A percentile compares a stretch with the other conserved stretches of the same genome.
These are phyloP conservation scores for Kwoniella bestiolae DNA, from an alignment of 768 basidiomycete genomes.

Conservation along the genomic window DNA sequence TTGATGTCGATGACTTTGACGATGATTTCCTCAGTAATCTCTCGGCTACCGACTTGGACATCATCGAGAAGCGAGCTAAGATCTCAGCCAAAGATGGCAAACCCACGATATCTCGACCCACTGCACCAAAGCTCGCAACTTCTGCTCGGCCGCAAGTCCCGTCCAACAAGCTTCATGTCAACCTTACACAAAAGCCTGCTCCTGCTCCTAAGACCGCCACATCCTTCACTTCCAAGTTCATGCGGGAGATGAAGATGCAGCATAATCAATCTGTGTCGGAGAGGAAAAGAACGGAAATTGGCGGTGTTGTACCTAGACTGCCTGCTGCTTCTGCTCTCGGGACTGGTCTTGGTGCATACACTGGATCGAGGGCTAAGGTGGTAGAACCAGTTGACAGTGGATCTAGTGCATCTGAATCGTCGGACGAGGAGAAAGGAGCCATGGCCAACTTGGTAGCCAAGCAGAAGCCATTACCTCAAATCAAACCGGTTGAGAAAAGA, in stretches of 20 bases:
- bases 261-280: conserved; percentile 19
- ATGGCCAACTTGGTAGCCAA: conserved; percentile 66
- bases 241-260: conserved; percentile 37
- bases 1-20: conserved; percentile 37
- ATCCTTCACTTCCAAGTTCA: conserved; percentile 40
- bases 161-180: conserved; percentile 37
- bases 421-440: conserved; percentile 48
- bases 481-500: conserved; percentile 31
- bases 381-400: conserved; percentile 33
- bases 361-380: conserved; percentile 17
- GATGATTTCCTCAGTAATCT: conserved; percentile 47
- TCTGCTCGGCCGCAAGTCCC: conserved; percentile 19
- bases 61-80: conserved; percentile 46
- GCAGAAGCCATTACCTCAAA: conserved; percentile 64
- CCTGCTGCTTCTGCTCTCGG: conserved; percentile 42
- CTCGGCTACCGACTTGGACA: conserved; percentile 38
- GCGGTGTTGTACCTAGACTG: conserved; percentile 37
- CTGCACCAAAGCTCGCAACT: conserved; percentile 18
- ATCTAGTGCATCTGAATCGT: conserved; percentile 49
- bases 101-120: not conserved
- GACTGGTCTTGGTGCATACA: conserved; percentile 44
- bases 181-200: conserved; percentile 38
- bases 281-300: conserved; percentile 32
- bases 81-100: conserved; percentile 22
- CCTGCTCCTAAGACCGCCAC: conserved; percentile 15